Evolutionary conservation across 2,329 filamentous ascomycete genomes (phyloP), one percentile per base, ranked within the genome.

Genomic region (Geosmithia flava): DNA sequence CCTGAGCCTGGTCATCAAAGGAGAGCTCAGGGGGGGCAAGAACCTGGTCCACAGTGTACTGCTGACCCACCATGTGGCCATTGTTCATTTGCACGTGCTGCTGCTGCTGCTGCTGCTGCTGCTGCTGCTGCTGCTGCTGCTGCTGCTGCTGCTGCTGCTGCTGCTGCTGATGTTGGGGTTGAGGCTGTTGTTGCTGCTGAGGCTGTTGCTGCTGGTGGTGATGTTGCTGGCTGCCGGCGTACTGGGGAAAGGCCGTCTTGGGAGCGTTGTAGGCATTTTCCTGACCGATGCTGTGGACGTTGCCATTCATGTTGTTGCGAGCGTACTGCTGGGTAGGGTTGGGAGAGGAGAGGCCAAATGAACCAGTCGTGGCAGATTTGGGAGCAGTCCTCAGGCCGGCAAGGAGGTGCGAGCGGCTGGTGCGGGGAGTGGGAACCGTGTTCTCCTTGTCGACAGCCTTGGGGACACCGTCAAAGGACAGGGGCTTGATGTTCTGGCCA

Each of bases 381-480:
- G 93, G 93, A 46, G 90, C 89, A 53, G 93, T 98, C 61, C 93
- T 82, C 52, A 98, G 76, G 49, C 91, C 91, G 52, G 91, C 91
- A 59, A 98, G 81, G 54, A 98, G 78, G 62, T 98, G 93, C 54
- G 89, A 94, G 55, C 93, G 87, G 67, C 89, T 95, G 48, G 91
- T 97, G 60, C 91, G 85, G 52, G 91, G 93, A 48, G 90, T 95
- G 8, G 86, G 80, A 48, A 80, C 75, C 49, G 80, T 76, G 49
- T 82, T 82, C 54, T 85, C 81, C 51, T 80, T 74, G 56, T 83
- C 81, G 59, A 80, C 76, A 48, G 42, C 44, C 50, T 85, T 76
- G 65, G 85, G 89, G 53, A 76, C 77, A 47, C 74, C 72, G 56
- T 83, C 87, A 63, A 83, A 90, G 54, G 71, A 95, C 67, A 96